Evolutionary conservation across 2,329 filamentous ascomycete genomes (phyloP).

Genomic region (Colletotrichum cuscutae): DNA sequence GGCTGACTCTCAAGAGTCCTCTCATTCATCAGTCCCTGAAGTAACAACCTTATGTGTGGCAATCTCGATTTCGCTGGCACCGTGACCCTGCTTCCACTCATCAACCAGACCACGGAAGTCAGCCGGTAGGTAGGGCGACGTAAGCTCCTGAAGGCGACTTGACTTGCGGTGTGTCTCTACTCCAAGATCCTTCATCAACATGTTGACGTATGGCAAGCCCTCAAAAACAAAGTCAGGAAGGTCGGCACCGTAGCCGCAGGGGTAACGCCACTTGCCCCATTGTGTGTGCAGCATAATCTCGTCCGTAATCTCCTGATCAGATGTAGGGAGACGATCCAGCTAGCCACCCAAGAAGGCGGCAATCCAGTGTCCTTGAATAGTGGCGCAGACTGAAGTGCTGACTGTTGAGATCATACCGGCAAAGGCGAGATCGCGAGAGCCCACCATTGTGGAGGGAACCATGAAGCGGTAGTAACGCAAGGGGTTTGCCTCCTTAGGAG

Average conservation of each 20-base stretch:
- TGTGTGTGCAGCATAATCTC: constrained; percentile 57
- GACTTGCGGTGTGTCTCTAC: constrained; percentile 35
- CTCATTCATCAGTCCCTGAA: neutral
- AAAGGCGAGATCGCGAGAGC: neutral
- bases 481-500: neutral
- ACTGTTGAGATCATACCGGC: neutral
- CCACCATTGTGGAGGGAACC: neutral
- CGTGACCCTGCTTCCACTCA: neutral
- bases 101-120: neutral
- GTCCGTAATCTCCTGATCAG: neutral
- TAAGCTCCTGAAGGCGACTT: constrained; percentile 31
- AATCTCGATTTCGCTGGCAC: neutral
- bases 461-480: neutral
- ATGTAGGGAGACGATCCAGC: neutral
- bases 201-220: constrained; percentile 61
- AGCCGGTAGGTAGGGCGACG: neutral
- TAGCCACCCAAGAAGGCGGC: neutral
- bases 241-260: constrained; percentile 58
- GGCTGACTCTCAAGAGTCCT: neutral
- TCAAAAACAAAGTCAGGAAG: constrained; percentile 70
- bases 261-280: constrained; percentile 65
- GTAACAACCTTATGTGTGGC: neutral
- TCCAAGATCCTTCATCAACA: constrained; percentile 37
- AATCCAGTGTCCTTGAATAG: neutral
- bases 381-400: neutral